A percentile compares a stretch with the other conserved stretches of the same genome.
These are phyloP conservation scores for Schwanniomyces sp. DNA, from an alignment of 805 yeast species.

Conservation along the genomic window DNA sequence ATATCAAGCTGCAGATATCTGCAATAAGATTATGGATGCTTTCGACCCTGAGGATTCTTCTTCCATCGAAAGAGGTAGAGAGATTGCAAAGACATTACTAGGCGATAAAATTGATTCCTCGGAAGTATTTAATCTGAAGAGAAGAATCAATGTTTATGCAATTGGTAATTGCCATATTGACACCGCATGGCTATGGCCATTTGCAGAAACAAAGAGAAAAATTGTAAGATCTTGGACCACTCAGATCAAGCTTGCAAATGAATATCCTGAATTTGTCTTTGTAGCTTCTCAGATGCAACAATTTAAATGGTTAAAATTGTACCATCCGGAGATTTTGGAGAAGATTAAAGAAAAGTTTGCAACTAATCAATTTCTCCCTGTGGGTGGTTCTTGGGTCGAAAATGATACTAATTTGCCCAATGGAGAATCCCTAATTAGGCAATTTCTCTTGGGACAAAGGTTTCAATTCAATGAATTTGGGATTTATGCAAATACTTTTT, in stretches of 20 bases:
- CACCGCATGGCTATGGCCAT: conserved; percentile 99
- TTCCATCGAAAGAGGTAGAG: conserved; percentile 62
- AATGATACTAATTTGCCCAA: conserved; percentile 94
- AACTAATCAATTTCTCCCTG: conserved; percentile 77
- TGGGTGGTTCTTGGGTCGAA: conserved; percentile 99
- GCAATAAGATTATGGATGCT: conserved; percentile 77
- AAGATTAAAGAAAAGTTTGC: conserved; percentile 65
- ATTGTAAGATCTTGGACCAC: conserved; percentile 95
- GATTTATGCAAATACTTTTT: conserved; percentile 67
- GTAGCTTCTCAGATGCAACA: conserved; percentile 97
- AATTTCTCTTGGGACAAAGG: conserved; percentile 86
- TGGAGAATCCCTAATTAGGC: conserved; percentile 89
- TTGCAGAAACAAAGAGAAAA: conserved; percentile 91
- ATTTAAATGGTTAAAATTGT: conserved; percentile 84
- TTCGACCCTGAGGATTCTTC: conserved; percentile 71
- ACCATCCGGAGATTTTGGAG: conserved; percentile 78
- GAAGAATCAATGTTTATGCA: conserved; percentile 64
- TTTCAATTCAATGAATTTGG: conserved; percentile 83
- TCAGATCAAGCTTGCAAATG: conserved; percentile 78
- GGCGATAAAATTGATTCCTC: conserved; percentile 67
- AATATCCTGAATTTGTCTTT: conserved; percentile 89
- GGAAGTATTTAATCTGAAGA: conserved; percentile 53
- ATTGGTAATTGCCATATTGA: conserved; percentile 97
- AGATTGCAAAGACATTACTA: conserved; percentile 59
- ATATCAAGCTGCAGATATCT: conserved; percentile 75